Conservation (phyloP, 2,329 filamentous ascomycete genomes). For the Penicillium sp. region DNA sequence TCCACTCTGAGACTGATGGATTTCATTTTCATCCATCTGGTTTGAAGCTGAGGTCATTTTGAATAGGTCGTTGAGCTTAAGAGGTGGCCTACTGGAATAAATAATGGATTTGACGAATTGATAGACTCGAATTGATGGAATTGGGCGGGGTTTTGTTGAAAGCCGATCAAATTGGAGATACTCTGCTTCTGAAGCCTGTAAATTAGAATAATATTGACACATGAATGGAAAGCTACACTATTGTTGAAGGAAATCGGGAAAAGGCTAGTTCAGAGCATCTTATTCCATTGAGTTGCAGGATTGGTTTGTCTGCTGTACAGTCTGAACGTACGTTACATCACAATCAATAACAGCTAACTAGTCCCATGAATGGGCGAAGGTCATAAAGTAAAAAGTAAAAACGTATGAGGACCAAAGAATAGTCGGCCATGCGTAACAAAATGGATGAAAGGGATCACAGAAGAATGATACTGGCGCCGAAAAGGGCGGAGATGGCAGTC, state of each 20-base stretch:
- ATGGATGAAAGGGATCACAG: slow-evolving; percentile 21
- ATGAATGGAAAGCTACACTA: too few species aligned
- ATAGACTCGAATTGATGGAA: background rate
- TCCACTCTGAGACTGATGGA: slow-evolving; percentile 20
- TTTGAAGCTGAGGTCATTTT: slow-evolving; percentile 33
- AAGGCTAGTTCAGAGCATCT: background rate
- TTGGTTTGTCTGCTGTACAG: background rate
- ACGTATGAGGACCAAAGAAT: background rate
- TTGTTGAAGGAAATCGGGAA: background rate
- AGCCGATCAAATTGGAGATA: background rate
- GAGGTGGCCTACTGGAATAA: background rate
- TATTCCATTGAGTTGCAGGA: background rate
- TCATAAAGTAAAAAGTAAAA: background rate
- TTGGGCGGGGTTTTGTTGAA: background rate
- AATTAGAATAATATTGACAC: too few species aligned
- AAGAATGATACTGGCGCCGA: slow-evolving; percentile 50
- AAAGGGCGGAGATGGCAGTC: slow-evolving; percentile 53
- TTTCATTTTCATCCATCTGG: slow-evolving; percentile 32
- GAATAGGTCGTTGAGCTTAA: slow-evolving; percentile 32
- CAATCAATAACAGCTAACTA: background rate
- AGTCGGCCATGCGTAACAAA: background rate
- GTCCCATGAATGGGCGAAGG: background rate
- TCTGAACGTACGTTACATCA: background rate
- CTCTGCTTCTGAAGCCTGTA: too few species aligned
- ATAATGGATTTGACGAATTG: too few species aligned